Evolutionary conservation across 352 stramenopile species (phyloP).

Genomic region (Elongisporangium anandrum): DNA sequence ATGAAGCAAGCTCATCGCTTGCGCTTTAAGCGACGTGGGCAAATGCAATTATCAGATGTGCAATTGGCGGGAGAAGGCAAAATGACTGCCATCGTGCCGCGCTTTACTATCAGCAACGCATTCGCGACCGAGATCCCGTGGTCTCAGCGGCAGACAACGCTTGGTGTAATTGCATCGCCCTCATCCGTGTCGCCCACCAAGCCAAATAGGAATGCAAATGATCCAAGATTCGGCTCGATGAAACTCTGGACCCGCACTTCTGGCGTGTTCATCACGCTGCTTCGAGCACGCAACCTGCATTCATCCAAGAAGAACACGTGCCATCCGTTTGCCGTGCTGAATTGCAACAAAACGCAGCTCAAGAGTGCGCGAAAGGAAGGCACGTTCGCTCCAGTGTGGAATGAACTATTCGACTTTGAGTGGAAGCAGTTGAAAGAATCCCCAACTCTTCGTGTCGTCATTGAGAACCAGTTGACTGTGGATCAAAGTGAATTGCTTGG

Average conservation of each 20-base stretch:
- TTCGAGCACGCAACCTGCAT: slow-evolving; percentile 45
- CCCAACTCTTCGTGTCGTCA: slow-evolving; percentile 26
- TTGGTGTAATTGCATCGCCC: background rate
- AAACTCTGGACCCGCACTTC: slow-evolving; percentile 58
- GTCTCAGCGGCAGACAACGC: slow-evolving; percentile 3
- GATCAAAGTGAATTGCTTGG: slow-evolving; percentile 68
- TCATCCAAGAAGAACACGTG: slow-evolving; percentile 65
- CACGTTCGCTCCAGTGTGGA: slow-evolving; percentile 61
- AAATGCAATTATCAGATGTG: slow-evolving; percentile 70
- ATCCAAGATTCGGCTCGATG: background rate
- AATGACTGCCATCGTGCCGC: slow-evolving; percentile 46
- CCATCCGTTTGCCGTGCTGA: slow-evolving; percentile 66
- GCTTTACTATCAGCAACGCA: slow-evolving; percentile 56
- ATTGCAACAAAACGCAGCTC: slow-evolving; percentile 43
- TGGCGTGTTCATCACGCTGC: slow-evolving; percentile 40
- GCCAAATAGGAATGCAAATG: slow-evolving; percentile 3
- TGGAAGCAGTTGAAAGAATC: slow-evolving; percentile 23
- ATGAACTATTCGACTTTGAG: slow-evolving; percentile 78
- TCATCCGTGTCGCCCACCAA: slow-evolving; percentile 5
- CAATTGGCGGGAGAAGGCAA: slow-evolving; percentile 36
- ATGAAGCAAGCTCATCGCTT: slow-evolving; percentile 42
- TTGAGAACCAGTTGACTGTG: slow-evolving; percentile 63
- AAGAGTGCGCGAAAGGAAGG: slow-evolving; percentile 70
- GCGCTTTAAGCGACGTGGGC: slow-evolving; percentile 57
- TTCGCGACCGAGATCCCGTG: slow-evolving; percentile 26